Percentiles rank a stretch among this genome's conserved stretches.
Conservation (phyloP, 371 early-diverging fungal genomes). For the Lichtheimia ornata region DNA sequence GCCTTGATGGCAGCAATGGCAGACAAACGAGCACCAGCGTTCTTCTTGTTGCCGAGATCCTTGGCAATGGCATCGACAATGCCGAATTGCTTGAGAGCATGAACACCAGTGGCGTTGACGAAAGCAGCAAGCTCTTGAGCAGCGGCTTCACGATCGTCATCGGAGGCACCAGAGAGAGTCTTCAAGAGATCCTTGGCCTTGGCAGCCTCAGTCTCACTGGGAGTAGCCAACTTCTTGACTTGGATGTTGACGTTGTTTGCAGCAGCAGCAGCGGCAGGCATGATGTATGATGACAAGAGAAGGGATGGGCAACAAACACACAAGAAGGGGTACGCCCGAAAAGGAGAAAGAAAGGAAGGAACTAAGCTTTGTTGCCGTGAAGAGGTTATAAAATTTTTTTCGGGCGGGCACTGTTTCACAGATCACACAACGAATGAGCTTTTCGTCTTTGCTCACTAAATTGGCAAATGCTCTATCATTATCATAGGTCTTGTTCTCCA, state of each 20-base stretch:
- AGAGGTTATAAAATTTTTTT: no score
- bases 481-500: no score
- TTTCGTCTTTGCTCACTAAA: no score
- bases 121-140: conserved; percentile 56
- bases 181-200: conserved; percentile 41
- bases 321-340: background rate
- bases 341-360: conserved; percentile 8
- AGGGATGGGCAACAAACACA: conserved; percentile 14
- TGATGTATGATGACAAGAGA: conserved; percentile 6
- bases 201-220: conserved; percentile 36
- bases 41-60: conserved; percentile 66
- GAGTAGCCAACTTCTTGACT: conserved; percentile 39
- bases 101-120: conserved; percentile 55
- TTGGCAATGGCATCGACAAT: conserved; percentile 58
- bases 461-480: no score
- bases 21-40: conserved; percentile 62
- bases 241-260: conserved; percentile 39
- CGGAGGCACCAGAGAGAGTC: conserved; percentile 56
- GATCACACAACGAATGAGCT: no score
- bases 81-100: conserved; percentile 54
- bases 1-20: conserved; percentile 64
- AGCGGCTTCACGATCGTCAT: conserved; percentile 56
- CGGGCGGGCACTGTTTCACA: no score
- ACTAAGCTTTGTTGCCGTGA: background rate
- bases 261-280: conserved; percentile 32